Base-by-base conservation (phyloP, 163 green algal species). In the Chloromonas sp. region DNA sequence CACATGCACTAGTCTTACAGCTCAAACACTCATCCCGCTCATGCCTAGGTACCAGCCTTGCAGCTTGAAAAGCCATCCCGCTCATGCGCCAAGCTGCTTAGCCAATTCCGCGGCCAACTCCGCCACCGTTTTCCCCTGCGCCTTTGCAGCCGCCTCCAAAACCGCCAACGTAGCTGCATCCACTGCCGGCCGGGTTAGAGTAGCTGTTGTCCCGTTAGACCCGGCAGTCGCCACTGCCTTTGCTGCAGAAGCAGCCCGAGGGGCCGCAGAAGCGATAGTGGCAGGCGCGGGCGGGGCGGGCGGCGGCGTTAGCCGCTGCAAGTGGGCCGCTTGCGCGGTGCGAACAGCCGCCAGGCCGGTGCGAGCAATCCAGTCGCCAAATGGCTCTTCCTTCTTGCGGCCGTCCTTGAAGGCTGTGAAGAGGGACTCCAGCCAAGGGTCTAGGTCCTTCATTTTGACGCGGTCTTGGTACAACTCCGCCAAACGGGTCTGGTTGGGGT, bases 341-440 rank as follows among this genome's bases (percentile, higher is more conserved):
- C 84, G 81, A 57, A 98, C 82, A 11, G 87, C 87, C 0, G 90
- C 83, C 81, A 97, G 95, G 60, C 95, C 95, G 0, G 96, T 82
- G 82, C 97, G 92, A 1, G 92, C 91, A 60, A 81, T 88, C 87
- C 98, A 99, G 89, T 99, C 95, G 61, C 97, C 97, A 83, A 99
- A 97, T 1, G 71, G 81, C 91, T 99, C 97, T 11, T 81, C 89
- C 0, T 84, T 66, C 60, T 85, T 85, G 11, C 88, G 88, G 66
- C 90, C 82, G 82, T 88, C 82, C 83, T 90, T 93, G 85, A 91
- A 99, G 14, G 93, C 85, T 14, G 86, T 89, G 71, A 99, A 95
- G 3, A 99, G 85, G 14, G 97, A 96, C 92, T 98, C 96, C 78
- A 99, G 90, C 70, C 92, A 95, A 14, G 88, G 86, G 92, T 99